phyloP scores from a whole-genome alignment of 352 stramenopile species.

The Thraustochytrium striatum region DNA sequence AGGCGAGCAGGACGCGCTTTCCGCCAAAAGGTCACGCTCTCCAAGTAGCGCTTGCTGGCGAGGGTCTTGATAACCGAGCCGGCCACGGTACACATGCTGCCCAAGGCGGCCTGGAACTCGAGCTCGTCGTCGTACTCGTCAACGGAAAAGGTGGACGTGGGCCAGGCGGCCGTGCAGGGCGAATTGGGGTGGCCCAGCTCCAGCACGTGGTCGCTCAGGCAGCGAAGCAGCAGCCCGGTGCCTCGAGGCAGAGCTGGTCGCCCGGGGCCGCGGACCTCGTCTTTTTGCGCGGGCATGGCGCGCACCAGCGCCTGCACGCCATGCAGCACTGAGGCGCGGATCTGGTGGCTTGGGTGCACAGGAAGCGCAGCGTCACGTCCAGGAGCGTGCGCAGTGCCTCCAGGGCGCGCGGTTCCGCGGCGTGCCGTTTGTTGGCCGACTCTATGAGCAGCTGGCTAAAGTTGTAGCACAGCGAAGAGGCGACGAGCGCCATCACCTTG shows the following conservation, averaged over 20 bases:
- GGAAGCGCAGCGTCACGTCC: neutral
- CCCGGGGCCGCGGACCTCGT: neutral
- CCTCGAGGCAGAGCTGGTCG: neutral
- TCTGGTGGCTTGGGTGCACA: slow-evolving; percentile 15
- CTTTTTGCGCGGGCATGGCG: neutral
- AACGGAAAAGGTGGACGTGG: neutral
- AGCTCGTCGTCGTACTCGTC: slow-evolving; percentile 23
- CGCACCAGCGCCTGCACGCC: neutral
- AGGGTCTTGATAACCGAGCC: neutral
- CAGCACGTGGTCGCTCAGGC: slow-evolving; percentile 21
- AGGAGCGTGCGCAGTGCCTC: neutral
- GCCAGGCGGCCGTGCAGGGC: neutral
- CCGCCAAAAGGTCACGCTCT: slow-evolving; percentile 4
- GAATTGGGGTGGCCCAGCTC: neutral
- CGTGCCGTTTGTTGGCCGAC: neutral
- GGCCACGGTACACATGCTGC: neutral
- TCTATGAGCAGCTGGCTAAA: slow-evolving; percentile 17
- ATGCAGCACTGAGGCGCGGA: neutral
- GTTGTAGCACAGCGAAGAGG: neutral
- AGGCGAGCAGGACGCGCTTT: neutral
- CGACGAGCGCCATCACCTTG: neutral
- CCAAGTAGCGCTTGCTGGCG: neutral
- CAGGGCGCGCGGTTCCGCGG: neutral
- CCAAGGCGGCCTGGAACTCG: neutral
- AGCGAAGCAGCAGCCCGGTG: neutral